phyloP scores from a whole-genome alignment of 257 asterid genomes.

The Agastache rugosa region DNA sequence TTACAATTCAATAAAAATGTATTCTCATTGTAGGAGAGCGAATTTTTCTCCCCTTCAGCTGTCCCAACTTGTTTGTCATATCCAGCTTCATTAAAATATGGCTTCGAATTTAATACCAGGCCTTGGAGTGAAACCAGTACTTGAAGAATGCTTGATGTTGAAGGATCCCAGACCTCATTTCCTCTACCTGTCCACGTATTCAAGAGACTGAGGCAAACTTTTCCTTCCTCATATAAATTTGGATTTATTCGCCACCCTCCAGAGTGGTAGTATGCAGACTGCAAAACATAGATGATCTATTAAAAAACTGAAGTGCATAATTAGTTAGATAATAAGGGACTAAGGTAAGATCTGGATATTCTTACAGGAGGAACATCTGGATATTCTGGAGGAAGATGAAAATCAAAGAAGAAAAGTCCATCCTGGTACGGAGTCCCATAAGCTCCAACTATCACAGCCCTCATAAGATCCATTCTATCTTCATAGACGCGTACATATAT shows the following conservation, averaged over 20 bases:
- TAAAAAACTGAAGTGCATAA: slow-evolving; percentile 17
- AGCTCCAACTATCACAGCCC: slow-evolving; percentile 98
- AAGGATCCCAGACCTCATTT: slow-evolving; percentile 97
- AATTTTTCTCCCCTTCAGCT: slow-evolving; percentile 98
- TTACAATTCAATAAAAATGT: slow-evolving; percentile 92
- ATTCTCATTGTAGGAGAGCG: slow-evolving; percentile 95
- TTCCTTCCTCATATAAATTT: slow-evolving; percentile 97
- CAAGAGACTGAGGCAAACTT: slow-evolving; percentile 97
- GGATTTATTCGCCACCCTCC: slow-evolving; percentile 99
- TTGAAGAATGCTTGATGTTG: slow-evolving; percentile 97
- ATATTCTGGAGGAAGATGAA: slow-evolving; percentile 91
- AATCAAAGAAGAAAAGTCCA: slow-evolving; percentile 97
- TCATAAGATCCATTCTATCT: slow-evolving; percentile 98
- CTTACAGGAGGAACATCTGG: slow-evolving; percentile 97
- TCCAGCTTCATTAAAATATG: slow-evolving; percentile 98
- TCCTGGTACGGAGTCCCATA: slow-evolving; percentile 99
- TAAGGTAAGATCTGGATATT: slow-evolving; percentile 7
- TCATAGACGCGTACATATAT: slow-evolving; percentile 94
- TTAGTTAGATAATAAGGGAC: not conserved
- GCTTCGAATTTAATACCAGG: slow-evolving; percentile 87
- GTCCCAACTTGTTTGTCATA: slow-evolving; percentile 98
- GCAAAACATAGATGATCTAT: slow-evolving; percentile 36
- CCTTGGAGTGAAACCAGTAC: slow-evolving; percentile 99
- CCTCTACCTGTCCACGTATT: slow-evolving; percentile 99
- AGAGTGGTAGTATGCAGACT: slow-evolving; percentile 96